phyloP scores from a whole-genome alignment of 116 monocot species.

The Thalassia testudinum region DNA sequence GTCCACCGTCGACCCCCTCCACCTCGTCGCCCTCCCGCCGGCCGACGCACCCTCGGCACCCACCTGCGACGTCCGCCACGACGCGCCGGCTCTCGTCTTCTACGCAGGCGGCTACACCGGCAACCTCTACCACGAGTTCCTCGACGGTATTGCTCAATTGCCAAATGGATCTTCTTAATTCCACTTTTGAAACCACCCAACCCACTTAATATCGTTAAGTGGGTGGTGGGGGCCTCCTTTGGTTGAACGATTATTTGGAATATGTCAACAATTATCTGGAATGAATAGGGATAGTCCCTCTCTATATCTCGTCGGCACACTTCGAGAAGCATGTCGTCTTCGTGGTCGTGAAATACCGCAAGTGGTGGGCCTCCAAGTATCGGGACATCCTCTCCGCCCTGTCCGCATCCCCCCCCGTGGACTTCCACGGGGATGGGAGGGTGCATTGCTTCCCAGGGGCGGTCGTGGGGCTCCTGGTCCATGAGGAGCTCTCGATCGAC shows the following conservation, averaged over 20 bases:
- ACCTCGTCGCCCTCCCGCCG: constrained; percentile 6
- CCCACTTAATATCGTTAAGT: no score
- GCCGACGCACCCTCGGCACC: background rate
- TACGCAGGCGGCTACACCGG: constrained; percentile 70
- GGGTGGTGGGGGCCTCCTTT: no score
- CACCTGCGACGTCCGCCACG: constrained; percentile 37
- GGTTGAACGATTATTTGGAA: no score
- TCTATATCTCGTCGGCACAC: constrained; percentile 43
- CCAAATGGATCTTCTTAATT: no score
- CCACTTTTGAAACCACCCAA: no score
- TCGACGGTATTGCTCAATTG: no score
- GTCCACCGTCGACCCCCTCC: constrained; percentile 27
- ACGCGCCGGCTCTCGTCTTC: constrained; percentile 47
- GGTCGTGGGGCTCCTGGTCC: constrained; percentile 56
- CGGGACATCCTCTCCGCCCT: constrained; percentile 35
- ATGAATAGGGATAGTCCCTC: constrained; percentile 39
- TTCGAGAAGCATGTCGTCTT: constrained; percentile 29
- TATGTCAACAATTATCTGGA: no score
- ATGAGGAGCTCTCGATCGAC: constrained; percentile 51
- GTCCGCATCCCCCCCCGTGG: constrained; percentile 32
- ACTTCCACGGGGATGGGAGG: constrained; percentile 37
- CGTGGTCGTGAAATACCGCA: constrained; percentile 41
- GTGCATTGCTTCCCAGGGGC: constrained; percentile 69
- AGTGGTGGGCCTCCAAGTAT: constrained; percentile 74
- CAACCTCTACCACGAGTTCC: constrained; percentile 70